phyloP scores from a whole-genome alignment of 163 green algal genomes.

The Chlorella variabilis region DNA sequence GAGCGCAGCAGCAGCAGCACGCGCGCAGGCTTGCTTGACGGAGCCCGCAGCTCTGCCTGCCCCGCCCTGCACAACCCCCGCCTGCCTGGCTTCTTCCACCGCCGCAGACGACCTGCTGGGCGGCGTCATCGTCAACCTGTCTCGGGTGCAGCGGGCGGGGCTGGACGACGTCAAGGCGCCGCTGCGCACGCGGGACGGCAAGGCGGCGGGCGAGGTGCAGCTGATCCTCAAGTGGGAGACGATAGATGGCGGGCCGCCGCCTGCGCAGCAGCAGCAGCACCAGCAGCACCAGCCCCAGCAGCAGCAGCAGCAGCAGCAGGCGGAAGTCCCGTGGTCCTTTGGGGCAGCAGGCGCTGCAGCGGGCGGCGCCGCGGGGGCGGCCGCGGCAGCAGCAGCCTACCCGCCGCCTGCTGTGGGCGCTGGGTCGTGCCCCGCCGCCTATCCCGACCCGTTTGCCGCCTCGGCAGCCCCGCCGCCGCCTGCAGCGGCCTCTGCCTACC shows the following conservation, averaged over 20 bases:
- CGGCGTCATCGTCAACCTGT: not conserved
- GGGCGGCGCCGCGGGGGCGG: not conserved
- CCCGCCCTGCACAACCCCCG: too few relatives aligned
- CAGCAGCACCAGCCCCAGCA: not conserved
- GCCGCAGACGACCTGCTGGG: conserved; percentile 14
- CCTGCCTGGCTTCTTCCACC: too few relatives aligned
- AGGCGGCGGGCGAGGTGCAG: conserved; percentile 7
- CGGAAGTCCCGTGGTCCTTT: not conserved
- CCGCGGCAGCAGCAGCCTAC: not conserved
- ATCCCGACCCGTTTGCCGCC: not conserved
- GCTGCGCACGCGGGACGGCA: conserved; percentile 11
- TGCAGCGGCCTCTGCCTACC: not conserved
- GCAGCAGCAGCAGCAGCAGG: not conserved
- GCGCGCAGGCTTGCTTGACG: too few relatives aligned
- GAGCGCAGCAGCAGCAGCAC: too few relatives aligned
- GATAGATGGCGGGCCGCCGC: not conserved
- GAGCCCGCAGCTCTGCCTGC: too few relatives aligned
- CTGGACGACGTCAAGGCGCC: conserved; percentile 11
- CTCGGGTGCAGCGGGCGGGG: not conserved
- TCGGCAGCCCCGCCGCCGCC: not conserved
- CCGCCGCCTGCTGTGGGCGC: not conserved
- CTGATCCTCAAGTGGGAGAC: conserved; percentile 26
- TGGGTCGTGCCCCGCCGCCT: not conserved
- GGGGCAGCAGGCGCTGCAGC: not conserved
- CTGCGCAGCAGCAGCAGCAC: not conserved